Percentiles rank a stretch among this genome's conserved stretches.
Evolutionary conservation across 768 basidiomycete genomes (phyloP).

Genomic region (Neoboletus magnificus): DNA sequence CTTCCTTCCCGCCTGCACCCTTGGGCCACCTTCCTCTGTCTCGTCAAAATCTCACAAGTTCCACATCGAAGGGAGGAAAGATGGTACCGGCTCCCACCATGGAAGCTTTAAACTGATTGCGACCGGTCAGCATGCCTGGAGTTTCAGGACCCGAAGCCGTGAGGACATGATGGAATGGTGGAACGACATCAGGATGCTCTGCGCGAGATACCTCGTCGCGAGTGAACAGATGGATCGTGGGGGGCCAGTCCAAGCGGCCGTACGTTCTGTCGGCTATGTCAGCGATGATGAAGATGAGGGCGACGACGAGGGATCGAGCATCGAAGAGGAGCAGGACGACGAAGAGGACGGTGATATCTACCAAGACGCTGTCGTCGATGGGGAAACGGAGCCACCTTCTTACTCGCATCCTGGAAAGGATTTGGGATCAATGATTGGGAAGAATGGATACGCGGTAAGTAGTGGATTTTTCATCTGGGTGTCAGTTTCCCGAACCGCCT

Average conservation of each 20-base stretch:
- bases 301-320: slow-evolving; percentile 61
- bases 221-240: slow-evolving; percentile 90
- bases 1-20: slow-evolving; percentile 93
- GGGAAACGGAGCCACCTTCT: slow-evolving; percentile 56
- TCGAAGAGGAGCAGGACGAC: slow-evolving; percentile 42
- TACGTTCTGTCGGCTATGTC: slow-evolving; percentile 83
- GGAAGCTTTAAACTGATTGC: slow-evolving; percentile 48
- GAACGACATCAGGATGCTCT: slow-evolving; percentile 95
- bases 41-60: slow-evolving; percentile 86
- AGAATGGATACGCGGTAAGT: slow-evolving; percentile 65
- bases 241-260: slow-evolving; percentile 91
- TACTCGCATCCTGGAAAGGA: slow-evolving; percentile 51
- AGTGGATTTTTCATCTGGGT: not conserved
- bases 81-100: slow-evolving; percentile 62
- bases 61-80: slow-evolving; percentile 91
- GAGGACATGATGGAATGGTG: slow-evolving; percentile 99
- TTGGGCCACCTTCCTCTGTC: slow-evolving; percentile 80
- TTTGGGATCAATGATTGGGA: slow-evolving; percentile 39
- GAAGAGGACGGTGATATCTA: slow-evolving; percentile 50
- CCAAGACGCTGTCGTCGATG: slow-evolving; percentile 34
- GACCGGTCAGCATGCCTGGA: slow-evolving; percentile 67
- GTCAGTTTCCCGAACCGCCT: not conserved
- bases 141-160: slow-evolving; percentile 81
- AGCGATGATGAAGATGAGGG: slow-evolving; percentile 66
- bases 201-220: slow-evolving; percentile 90